Base-by-base conservation (phyloP, 345 rosid species). In the Dovyalis caffra region DNA sequence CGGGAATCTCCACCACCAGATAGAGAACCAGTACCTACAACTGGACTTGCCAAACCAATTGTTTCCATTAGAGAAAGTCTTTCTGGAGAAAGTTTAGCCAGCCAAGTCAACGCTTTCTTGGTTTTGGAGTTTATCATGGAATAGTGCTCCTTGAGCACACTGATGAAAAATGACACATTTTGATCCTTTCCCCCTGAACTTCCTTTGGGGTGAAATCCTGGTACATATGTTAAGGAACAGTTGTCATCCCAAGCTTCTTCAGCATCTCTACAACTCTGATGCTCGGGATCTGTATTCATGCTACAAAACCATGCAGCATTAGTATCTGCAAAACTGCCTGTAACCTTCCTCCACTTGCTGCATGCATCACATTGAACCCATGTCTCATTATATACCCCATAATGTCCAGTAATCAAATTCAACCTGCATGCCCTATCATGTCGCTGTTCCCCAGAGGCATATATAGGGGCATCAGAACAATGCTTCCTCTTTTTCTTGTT, bases 331-430 rank as follows among this genome's bases (percentile, higher is more conserved):
- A 76, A 76, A 74, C 76, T 78, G 72, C 78, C 90, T 66, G 71
- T 68, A 72, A 88, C 79, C 86, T 88, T 92, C 86, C 98, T 92
- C 99, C 99, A 95, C 86, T 95, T 92, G 67, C 81, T 79, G 81
- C 99, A 95, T 61, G 93, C 85, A 85, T 95, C 95, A 67, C 99
- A 95, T 84, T 95, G 99, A 73, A 92, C 88, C 99, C 99, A 95
- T 58, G 85, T 84, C 57, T 91, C 95, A 40, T 85, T 87, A 73
- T 53, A 74, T 60, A 72, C 74, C 63, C 68, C 69, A 79, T 43
- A 49, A 67, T 84, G 85, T 38, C 78, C 58, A 77, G 78, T 77
- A 63, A 61, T 80, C 74, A 78, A 82, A 63, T 66, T 80, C 74
- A 78, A 82, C 61, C 72, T 75, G 71, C 60, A 21, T 31, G 82